phyloP scores from a whole-genome alignment of 2,329 filamentous ascomycete genomes.

The Lachnellula cervina region DNA sequence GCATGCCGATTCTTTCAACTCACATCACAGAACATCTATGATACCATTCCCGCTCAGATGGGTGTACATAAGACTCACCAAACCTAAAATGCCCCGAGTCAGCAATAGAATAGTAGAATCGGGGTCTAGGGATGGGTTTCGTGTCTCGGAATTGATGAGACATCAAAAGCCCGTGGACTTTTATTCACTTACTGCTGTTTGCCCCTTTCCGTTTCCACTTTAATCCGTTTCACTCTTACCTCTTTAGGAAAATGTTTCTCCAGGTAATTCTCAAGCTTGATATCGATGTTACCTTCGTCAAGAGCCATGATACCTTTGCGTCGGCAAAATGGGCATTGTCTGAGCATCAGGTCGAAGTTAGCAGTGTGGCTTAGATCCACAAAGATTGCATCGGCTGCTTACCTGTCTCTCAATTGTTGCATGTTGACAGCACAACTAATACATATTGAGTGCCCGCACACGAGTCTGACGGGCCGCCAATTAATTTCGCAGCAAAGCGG shows the following conservation, averaged over 20 bases:
- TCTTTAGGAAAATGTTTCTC: conserved; percentile 72
- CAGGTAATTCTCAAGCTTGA: conserved; percentile 62
- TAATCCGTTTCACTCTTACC: conserved; percentile 59
- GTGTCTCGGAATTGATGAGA: too few relatives aligned
- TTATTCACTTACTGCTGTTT: conserved; percentile 57
- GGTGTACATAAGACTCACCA: too few relatives aligned
- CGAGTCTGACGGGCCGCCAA: conserved; percentile 75
- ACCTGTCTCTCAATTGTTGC: conserved; percentile 61
- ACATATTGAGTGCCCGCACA: conserved; percentile 75
- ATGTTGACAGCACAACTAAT: conserved; percentile 78
- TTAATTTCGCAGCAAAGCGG: conserved; percentile 74
- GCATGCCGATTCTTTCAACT: not conserved
- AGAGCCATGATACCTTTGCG: conserved; percentile 1
- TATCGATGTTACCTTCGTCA: conserved; percentile 61
- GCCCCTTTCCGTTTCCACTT: conserved; percentile 72
- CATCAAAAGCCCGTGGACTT: too few relatives aligned
- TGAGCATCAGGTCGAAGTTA: not conserved
- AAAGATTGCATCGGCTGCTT: too few relatives aligned
- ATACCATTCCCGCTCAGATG: conserved; percentile 45
- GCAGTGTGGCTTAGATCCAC: conserved; percentile 37
- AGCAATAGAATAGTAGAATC: too few relatives aligned
- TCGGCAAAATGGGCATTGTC: not conserved
- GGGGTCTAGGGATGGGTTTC: too few relatives aligned
- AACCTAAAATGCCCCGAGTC: too few relatives aligned
- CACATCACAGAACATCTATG: conserved; percentile 46